Evolutionary conservation across 2,329 filamentous ascomycete genomes (phyloP).

Genomic region (Neopestalotiopsis sp.): DNA sequence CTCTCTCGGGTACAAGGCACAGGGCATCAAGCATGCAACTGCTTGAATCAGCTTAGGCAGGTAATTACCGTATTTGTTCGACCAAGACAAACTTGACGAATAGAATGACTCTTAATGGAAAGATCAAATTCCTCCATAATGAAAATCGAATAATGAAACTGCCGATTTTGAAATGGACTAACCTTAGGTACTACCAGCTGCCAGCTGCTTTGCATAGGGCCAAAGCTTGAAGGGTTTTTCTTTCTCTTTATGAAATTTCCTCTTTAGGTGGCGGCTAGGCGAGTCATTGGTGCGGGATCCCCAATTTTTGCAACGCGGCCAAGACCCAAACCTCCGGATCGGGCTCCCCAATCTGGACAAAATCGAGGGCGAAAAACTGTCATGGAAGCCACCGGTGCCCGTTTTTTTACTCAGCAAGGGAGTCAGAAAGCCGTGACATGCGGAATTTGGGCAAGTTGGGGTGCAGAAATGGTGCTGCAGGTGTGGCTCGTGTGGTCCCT

Average conservation of each 20-base stretch:
- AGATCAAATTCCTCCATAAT: not conserved
- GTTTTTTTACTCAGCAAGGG: not conserved
- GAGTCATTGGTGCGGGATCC: not conserved
- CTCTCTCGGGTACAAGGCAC: too few species aligned
- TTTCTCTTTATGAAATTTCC: not conserved
- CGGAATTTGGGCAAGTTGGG: not conserved
- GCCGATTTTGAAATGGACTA: too few species aligned
- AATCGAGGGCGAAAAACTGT: not conserved
- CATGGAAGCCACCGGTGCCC: not conserved
- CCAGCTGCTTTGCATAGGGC: not conserved
- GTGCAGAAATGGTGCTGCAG: too few species aligned
- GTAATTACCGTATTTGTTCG: too few species aligned
- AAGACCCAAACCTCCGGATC: not conserved
- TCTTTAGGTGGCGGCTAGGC: not conserved
- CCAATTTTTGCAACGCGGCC: not conserved
- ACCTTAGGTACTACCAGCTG: too few species aligned
- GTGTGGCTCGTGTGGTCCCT: too few species aligned
- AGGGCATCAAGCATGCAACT: too few species aligned
- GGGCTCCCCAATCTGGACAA: not conserved
- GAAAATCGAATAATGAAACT: not conserved
- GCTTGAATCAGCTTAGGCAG: too few species aligned
- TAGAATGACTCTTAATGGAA: not conserved
- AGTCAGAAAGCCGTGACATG: not conserved
- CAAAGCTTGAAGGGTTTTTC: not conserved
- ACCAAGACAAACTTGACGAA: not conserved